Conservation (phyloP, 2,329 filamentous ascomycete species). For the Alternaria metachromatica region DNA sequence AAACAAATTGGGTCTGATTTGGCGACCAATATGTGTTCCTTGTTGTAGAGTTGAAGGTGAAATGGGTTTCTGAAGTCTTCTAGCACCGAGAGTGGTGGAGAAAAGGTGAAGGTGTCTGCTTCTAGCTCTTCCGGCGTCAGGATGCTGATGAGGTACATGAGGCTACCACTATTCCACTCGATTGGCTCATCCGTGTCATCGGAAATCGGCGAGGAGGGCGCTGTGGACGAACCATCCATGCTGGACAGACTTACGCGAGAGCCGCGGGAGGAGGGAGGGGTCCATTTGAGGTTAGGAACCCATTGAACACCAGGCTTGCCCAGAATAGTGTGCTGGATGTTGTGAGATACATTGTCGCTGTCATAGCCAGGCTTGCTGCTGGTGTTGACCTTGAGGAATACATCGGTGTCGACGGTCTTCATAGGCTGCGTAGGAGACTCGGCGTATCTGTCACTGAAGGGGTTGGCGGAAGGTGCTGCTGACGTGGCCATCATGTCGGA, state of each 20-base stretch:
- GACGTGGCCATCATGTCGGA: background rate
- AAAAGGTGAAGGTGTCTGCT: slow-evolving; percentile 16
- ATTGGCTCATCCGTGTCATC: slow-evolving; percentile 1
- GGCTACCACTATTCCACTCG: slow-evolving; percentile 21
- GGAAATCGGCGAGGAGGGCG: background rate
- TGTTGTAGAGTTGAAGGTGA: slow-evolving; percentile 18
- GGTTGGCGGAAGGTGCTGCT: slow-evolving; percentile 6
- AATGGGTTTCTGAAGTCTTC: slow-evolving; percentile 3
- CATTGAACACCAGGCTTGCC: background rate
- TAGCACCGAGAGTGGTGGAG: slow-evolving; percentile 21
- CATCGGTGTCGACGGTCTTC: background rate
- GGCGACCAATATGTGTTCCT: slow-evolving; percentile 12
- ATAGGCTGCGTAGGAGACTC: background rate
- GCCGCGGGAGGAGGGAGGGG: background rate
- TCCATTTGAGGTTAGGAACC: slow-evolving; percentile 15
- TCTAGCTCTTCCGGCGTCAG: slow-evolving; percentile 18
- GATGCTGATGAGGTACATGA: slow-evolving; percentile 26
- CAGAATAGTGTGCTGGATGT: background rate
- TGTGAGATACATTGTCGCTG: background rate
- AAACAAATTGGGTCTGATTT: slow-evolving; percentile 8
- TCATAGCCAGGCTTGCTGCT: background rate
- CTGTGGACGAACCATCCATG: background rate
- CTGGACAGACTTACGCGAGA: background rate
- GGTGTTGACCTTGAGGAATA: background rate
- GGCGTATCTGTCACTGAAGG: slow-evolving; percentile 14